phyloP scores from a whole-genome alignment of 139 green algal species.

The Trebouxia sp. region DNA sequence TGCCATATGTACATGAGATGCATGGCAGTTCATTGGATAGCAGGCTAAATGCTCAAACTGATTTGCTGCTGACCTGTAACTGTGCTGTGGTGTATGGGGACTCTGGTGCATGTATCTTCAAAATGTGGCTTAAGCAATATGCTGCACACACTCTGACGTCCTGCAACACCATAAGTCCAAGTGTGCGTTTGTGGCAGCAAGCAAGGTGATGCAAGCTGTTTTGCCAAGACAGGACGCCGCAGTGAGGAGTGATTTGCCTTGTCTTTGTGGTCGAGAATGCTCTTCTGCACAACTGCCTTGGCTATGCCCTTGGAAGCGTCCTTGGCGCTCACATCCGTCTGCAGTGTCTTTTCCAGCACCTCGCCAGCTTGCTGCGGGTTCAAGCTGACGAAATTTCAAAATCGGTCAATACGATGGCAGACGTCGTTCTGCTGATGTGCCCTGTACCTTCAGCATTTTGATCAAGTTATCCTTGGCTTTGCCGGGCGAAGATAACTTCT shows the following conservation, averaged over 20 bases:
- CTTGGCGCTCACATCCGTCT: slow-evolving; percentile 46
- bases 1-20: no score
- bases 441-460: slow-evolving; percentile 54
- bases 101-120: slow-evolving; percentile 67
- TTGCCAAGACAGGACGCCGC: no score
- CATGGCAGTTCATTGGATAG: no score
- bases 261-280: slow-evolving; percentile 52
- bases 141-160: slow-evolving; percentile 62
- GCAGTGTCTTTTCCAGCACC: slow-evolving; percentile 45
- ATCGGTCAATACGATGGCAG: no score
- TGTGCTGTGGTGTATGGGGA: slow-evolving; percentile 55
- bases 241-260: slow-evolving; percentile 51
- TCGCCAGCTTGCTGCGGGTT: slow-evolving; percentile 36
- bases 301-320: slow-evolving; percentile 35
- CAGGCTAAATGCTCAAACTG: no score
- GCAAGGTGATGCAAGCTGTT: no score
- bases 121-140: slow-evolving; percentile 53
- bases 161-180: slow-evolving; percentile 42
- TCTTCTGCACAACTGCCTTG: slow-evolving; percentile 34
- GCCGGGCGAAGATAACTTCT: slow-evolving; percentile 22
- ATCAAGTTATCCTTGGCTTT: slow-evolving; percentile 58
- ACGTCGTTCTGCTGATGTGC: neutral
- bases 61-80: no score
- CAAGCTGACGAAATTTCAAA: neutral
- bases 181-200: neutral